Base-by-base conservation (phyloP, 2,329 filamentous ascomycete species). In the Phialophora macrospora region DNA sequence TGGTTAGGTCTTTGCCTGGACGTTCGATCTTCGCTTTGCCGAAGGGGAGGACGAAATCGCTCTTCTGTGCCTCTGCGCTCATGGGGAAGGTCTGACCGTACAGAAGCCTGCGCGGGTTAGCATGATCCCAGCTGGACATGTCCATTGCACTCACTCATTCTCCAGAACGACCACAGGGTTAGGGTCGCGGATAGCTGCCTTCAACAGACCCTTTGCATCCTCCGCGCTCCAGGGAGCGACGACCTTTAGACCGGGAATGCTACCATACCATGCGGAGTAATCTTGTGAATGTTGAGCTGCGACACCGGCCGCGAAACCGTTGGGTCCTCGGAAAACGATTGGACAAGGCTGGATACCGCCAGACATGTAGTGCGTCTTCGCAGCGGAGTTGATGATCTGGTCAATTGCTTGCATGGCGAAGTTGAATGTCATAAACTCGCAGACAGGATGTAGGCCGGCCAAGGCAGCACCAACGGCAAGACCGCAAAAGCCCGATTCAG, bases 401-500 rank as follows among this genome's bases (percentile, higher is more conserved):
- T 99, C 95, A 81, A 99, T 99, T 78, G 95, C 92, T 84, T 99
- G 95, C 95, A 99, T 99, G 80, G 95, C 94, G 79, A 98, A 98
- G 88, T 99, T 99, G 88, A 97, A 98, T 76, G 95, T 99, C 95
- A 99, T 99, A 87, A 99, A 99, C 92, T 72, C 70, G 70, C 70
- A 71, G 74, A 99, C 87, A 68, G 95, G 95, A 83, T 96, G 90
- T 74, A 99, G 86, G 72, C 95, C 95, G 78, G 93, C 94, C 75
- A 99, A 87, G 68, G 95, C 95, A 78, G 95, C 92, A 81, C 95
- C 95, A 71, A 98, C 90, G 61, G 94, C 94, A 69, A 99, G 86
- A 85, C 95, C 95, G 77, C 84, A 85, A 84, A 99, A 99, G 74
- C 95, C 95, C 75, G 90, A 93, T 83, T 99, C 95, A 68, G 95